Evolutionary conservation across 148 eudicot species (phyloP), one percentile per base, ranked within the genome.

Genomic region (Beta vulgaris): DNA sequence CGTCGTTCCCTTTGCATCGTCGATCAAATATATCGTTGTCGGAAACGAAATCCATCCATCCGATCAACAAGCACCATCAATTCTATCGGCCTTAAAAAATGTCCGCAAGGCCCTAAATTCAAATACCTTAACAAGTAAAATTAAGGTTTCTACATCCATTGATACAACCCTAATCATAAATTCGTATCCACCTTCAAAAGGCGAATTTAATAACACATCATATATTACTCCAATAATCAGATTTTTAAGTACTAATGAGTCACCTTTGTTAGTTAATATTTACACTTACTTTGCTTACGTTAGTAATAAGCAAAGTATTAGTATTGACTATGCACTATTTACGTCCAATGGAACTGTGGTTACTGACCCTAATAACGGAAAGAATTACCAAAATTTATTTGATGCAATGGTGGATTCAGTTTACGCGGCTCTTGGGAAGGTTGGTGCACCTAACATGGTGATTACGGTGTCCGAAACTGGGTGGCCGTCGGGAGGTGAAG

Each of bases 31-130:
- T 73, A 78, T 89, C 1, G 83, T 78, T 1, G 92, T 89, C 0
- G 90, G 92, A 3, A 87, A 89, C 28, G 89, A 88, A 65, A 72
- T 86, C 6, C 64, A 75, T 48, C 96, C 89, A 2, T 39, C 68
- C 1, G 19, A 78, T 10, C 63, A 23, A 4, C 69, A n/a, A 43
- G 80, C 81, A 16, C 35, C 61, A 2, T 84, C 48, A 3, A 82
- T 89, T 29, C 77, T 77, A 19, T 87, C 86, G 0, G 91, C 90
- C 37, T 73, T 88, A 76, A 54, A 70, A 29, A 88, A 82, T 66
- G 23, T 90, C 2, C 63, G 77, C 6, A 63, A 55, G 3, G 87
- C 91, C 0, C n/a, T 90, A 5, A 63, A 29, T 6, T 62, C 75
- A 0, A 53, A 69, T 8, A 77, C 73, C 23, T 73, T 77, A 28